Base-by-base conservation (phyloP, 192 early-diverging fungal species). In the Powellomyces hirtus region DNA sequence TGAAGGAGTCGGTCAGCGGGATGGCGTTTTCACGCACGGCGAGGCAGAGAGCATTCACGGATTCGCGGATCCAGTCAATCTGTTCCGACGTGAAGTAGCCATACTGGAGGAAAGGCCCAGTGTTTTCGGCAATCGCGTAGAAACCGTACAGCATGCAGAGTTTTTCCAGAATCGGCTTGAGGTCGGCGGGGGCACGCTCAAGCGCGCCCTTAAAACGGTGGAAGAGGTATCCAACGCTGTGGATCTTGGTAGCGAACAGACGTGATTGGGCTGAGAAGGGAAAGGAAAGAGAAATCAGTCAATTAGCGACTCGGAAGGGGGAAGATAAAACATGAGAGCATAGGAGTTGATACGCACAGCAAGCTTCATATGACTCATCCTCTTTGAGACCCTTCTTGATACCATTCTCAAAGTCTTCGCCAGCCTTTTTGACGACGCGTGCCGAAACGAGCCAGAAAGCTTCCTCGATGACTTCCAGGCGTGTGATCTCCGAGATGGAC, bases 291-390 rank as follows among this genome's bases (percentile, higher is more conserved):
- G 7, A 4, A 34, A 56, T 16, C 0, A 57, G 31, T n/a, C 40
- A 18, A 20, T 59, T 30, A 30, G 27, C 38, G 35, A 22, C 11
- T n/a, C 40, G 42, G 13, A n/a, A 1, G 38, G 27, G 30, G 1
- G n/a, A 1, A 7, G 46, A 11, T 65, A 30, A 7, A 27, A 55
- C 10, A 4, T 11, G 1, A n/a, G 33, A 61, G 7, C 59, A 42
- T 33, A 33, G 38, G 38, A 4, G n/a, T n/a, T 4, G 20, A 40
- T 40, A 73, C 59, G 51, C 52, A 76, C 83, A 89, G 80, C 91
- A 95, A 66, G 89, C 81, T 73, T 95, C 93, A 75, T 92, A 93
- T 16, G 93, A 90, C 61, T 84, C 84, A 72, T 95, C 92, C 46
- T 88, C 85, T 76, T 75, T 84, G 63, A 90, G 52, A 1, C 90